phyloP scores from a whole-genome alignment of 2,329 filamentous ascomycete species.

The Fusarium camptoceras region DNA sequence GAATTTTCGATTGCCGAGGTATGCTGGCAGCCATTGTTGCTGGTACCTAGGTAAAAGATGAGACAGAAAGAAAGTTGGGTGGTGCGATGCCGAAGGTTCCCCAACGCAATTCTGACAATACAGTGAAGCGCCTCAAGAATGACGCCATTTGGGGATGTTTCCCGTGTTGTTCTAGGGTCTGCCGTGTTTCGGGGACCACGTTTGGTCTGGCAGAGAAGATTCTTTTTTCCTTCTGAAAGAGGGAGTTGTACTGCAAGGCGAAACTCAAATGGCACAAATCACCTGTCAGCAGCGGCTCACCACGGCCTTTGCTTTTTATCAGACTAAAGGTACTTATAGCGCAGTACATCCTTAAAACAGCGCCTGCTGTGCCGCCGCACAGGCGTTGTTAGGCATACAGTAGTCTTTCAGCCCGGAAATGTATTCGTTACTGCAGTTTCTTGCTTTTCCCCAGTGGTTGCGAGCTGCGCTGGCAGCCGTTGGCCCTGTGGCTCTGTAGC shows the following conservation, averaged over 20 bases:
- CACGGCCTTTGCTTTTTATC: constrained; percentile 1
- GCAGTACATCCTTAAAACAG: neutral
- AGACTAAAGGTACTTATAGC: constrained; percentile 15
- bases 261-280: constrained; percentile 29
- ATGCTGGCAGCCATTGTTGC: neutral
- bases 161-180: neutral
- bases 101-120: neutral
- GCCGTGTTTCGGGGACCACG: constrained; percentile 16
- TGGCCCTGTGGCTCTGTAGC: neutral
- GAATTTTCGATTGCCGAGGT: constrained; percentile 20
- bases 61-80: neutral
- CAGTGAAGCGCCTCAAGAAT: constrained; percentile 13
- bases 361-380: constrained; percentile 21
- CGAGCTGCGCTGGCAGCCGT: constrained; percentile 6
- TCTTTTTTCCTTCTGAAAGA: constrained; percentile 35
- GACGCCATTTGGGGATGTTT: constrained; percentile 25
- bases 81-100: neutral
- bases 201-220: constrained; percentile 26
- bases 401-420: constrained; percentile 17
- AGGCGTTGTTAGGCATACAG: constrained; percentile 5
- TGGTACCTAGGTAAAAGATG: neutral
- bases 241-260: constrained; percentile 30
- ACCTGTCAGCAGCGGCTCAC: constrained; percentile 25
- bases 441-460: constrained; percentile 22
- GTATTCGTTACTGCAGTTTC: neutral